Conservation (phyloP, 169 alveolate species). For the Cryptosporidium sp. region DNA sequence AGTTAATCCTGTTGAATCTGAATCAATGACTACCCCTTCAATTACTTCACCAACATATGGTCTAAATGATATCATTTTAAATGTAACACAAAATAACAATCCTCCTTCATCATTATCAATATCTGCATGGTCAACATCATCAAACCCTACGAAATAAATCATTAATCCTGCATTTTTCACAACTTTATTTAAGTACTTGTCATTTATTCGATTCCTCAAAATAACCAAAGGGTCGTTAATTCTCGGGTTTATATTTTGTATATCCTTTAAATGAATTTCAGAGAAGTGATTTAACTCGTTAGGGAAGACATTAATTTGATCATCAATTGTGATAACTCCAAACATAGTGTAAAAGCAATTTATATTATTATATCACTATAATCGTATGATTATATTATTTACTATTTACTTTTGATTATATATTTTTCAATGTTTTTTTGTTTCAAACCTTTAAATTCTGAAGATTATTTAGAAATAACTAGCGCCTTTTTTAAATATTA, state of each 20-base stretch:
- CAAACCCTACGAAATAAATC: slow-evolving; percentile 36
- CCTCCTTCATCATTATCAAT: slow-evolving; percentile 52
- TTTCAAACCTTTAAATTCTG: too few species aligned
- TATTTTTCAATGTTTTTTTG: neutral
- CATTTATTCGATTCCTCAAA: slow-evolving; percentile 50
- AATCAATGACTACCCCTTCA: slow-evolving; percentile 45
- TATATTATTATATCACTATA: neutral
- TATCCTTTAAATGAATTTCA: neutral
- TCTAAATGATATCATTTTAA: slow-evolving; percentile 58
- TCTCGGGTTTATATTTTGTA: neutral
- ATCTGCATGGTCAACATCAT: slow-evolving; percentile 51
- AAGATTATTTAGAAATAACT: too few species aligned
- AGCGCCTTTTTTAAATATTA: neutral
- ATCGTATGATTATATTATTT: neutral
- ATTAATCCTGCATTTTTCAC: slow-evolving; percentile 66
- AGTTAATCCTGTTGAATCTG: slow-evolving; percentile 70
- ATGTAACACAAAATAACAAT: slow-evolving; percentile 16
- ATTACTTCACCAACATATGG: slow-evolving; percentile 61
- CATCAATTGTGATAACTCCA: slow-evolving; percentile 46
- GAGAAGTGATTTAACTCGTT: slow-evolving; percentile 21
- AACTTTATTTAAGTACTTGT: slow-evolving; percentile 39
- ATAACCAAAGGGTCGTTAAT: slow-evolving; percentile 16
- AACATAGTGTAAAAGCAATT: slow-evolving; percentile 3
- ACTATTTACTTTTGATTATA: neutral
- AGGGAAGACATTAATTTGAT: slow-evolving; percentile 42